These are phyloP conservation scores for Phycomyces nitens DNA, from an alignment of 192 early-diverging fungal species.

Conservation along the genomic window DNA sequence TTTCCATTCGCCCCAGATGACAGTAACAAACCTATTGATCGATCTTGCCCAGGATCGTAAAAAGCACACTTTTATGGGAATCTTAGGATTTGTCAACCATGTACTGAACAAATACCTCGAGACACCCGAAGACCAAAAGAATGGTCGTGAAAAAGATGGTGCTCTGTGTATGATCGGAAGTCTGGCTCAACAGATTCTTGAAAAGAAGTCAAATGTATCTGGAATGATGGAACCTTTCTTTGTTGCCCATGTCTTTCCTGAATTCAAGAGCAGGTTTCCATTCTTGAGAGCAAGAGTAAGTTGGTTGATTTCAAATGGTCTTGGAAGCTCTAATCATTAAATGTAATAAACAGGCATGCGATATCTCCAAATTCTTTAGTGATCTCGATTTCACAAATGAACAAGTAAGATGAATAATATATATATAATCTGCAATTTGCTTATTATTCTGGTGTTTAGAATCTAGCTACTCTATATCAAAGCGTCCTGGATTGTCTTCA, in stretches of 20 bases:
- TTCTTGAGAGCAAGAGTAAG: conserved; percentile 81
- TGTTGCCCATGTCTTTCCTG: conserved; percentile 81
- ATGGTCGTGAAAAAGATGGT: conserved; percentile 83
- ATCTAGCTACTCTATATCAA: conserved; percentile 39
- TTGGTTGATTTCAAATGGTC: no score
- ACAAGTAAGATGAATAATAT: conserved; percentile 29
- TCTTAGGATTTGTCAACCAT: conserved; percentile 75
- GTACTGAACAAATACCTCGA: conserved; percentile 65
- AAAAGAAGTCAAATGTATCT: conserved; percentile 41
- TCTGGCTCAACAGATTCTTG: conserved; percentile 63
- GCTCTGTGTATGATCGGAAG: conserved; percentile 82
- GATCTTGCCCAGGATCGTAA: conserved; percentile 72
- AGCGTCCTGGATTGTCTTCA: conserved; percentile 59
- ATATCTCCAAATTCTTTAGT: conserved; percentile 53
- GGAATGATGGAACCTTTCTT: conserved; percentile 81
- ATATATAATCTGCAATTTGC: no score
- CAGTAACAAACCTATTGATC: conserved; percentile 73
- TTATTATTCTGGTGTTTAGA: no score
- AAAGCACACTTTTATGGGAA: conserved; percentile 72
- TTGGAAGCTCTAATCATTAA: no score
- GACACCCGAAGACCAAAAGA: conserved; percentile 55
- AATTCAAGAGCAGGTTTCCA: conserved; percentile 78
- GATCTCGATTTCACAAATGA: conserved; percentile 59
- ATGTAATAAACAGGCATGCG: conserved; percentile 21
- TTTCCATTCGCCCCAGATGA: conserved; percentile 67